Percentiles rank a stretch among this genome's conserved stretches.
Conservation (phyloP, 2,329 filamentous ascomycete genomes). For the Trichoderma oligosporum region DNA sequence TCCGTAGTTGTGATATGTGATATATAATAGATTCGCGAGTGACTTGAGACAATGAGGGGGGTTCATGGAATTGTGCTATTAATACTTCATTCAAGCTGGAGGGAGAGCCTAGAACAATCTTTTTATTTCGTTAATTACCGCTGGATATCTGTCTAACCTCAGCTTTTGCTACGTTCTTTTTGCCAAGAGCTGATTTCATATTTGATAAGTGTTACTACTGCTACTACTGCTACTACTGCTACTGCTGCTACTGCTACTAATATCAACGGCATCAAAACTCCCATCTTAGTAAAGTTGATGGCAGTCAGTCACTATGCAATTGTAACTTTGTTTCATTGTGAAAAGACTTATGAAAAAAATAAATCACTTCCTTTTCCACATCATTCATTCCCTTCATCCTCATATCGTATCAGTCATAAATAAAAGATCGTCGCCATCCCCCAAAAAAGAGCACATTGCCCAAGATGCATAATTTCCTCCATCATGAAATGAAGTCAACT, state of each 20-base stretch:
- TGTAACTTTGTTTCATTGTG: constrained; percentile 10
- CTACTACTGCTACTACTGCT: no score
- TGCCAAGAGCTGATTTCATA: no score
- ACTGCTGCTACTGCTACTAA: no score
- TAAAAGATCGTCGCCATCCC: no score
- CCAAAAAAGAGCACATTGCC: not conserved
- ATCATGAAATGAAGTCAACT: no score
- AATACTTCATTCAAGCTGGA: no score
- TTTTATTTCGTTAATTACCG: not conserved
- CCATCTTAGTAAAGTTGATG: not conserved
- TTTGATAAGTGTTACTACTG: no score
- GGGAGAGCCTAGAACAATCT: not conserved
- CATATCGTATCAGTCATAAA: constrained; percentile 3
- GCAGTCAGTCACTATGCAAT: not conserved
- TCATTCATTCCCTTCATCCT: not conserved
- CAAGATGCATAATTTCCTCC: not conserved
- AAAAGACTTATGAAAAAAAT: not conserved
- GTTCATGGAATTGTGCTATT: no score
- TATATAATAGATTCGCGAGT: no score
- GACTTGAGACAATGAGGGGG: no score
- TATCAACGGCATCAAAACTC: not conserved
- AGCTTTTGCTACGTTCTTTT: not conserved
- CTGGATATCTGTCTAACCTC: constrained; percentile 2
- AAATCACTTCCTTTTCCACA: not conserved
- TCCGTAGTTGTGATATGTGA: no score